These are phyloP conservation scores for Castanopsis chinensis DNA, from an alignment of 306 rosid genomes.

Conservation along the genomic window DNA sequence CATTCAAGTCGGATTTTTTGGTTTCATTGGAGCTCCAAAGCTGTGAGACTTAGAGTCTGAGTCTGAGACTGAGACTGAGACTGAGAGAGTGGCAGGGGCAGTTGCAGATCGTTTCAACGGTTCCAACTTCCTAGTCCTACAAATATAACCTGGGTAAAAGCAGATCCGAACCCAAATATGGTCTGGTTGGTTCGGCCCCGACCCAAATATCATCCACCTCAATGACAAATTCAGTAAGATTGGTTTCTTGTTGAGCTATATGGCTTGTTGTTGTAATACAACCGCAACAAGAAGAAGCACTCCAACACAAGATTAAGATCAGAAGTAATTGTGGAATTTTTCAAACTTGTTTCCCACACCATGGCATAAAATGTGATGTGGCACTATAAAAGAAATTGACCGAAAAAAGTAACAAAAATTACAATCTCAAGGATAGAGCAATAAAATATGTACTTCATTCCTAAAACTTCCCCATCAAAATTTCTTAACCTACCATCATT, in stretches of 20 bases:
- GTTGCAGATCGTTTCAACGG: no score
- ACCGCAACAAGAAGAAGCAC: neutral
- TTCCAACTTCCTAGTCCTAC: no score
- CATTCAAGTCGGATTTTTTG: no score
- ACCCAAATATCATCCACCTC: conserved; percentile 5
- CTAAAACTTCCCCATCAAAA: neutral
- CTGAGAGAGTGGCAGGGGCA: no score
- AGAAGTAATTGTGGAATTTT: neutral
- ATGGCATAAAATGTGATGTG: conserved; percentile 1
- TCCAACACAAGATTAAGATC: neutral
- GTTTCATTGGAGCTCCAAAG: no score
- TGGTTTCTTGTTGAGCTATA: neutral
- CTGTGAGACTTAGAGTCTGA: no score
- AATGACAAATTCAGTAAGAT: neutral
- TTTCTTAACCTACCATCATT: neutral
- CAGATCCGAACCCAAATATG: no score
- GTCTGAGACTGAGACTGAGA: no score
- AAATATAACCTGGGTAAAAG: no score
- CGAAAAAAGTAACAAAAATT: neutral
- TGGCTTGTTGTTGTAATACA: neutral
- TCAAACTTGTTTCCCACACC: conserved; percentile 2
- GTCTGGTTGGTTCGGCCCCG: no score
- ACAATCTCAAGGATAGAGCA: conserved; percentile 19
- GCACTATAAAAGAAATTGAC: neutral
- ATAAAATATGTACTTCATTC: neutral